phyloP scores from a whole-genome alignment of 2,329 filamentous ascomycete species.

The Monilinia fructicola region DNA sequence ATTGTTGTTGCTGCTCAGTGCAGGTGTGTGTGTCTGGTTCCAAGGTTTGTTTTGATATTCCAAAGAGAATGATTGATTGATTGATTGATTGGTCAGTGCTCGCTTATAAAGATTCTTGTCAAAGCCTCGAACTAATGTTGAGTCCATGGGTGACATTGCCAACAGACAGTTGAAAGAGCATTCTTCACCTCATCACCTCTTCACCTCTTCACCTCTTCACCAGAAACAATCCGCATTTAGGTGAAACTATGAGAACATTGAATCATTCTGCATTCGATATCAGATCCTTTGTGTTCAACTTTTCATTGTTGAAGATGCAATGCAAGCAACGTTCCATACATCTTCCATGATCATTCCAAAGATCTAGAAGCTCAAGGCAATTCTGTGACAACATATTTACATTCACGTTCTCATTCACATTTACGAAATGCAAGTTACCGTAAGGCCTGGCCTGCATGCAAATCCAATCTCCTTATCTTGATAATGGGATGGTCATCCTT shows the following conservation, averaged over 20 bases:
- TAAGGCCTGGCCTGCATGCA: not conserved
- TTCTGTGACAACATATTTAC: constrained; percentile 16
- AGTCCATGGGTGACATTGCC: no score
- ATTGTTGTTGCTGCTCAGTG: constrained; percentile 14
- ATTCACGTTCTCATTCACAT: constrained; percentile 12
- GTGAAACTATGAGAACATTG: no score
- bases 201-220: no score
- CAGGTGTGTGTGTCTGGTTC: no score
- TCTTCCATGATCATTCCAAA: constrained; percentile 12
- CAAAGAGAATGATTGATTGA: not conserved
- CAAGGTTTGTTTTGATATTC: constrained; percentile 3
- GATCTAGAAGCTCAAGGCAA: not conserved
- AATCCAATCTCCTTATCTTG: not conserved
- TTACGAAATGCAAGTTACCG: constrained; percentile 16
- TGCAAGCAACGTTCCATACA: constrained; percentile 19
- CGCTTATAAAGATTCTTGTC: constrained; percentile 16
- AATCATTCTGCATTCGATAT: not conserved
- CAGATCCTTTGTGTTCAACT: not conserved
- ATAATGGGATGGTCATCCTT: constrained; percentile 13
- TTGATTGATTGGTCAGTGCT: constrained; percentile 15
- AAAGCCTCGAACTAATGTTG: no score
- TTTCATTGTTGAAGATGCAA: not conserved
- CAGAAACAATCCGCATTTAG: constrained; percentile 6
- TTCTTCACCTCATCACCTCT: not conserved
- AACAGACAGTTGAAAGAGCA: not conserved